phyloP scores from a whole-genome alignment of 768 basidiomycete species.

The Neoboletus subvelutipes region DNA sequence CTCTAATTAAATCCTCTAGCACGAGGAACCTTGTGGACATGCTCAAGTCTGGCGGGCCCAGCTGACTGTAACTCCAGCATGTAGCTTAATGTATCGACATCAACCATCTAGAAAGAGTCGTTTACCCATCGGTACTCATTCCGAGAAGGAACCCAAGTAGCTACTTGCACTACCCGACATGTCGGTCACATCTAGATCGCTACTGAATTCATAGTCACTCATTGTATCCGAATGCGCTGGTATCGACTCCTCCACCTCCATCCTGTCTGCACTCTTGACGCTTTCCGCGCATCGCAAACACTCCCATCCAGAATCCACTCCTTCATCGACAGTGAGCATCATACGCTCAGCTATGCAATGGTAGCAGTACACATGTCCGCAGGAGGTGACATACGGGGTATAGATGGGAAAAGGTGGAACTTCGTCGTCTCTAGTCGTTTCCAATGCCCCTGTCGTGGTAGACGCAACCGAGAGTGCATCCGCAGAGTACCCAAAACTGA shows the following conservation, averaged over 20 bases:
- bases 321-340: constrained; percentile 69
- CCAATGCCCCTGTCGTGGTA: constrained; percentile 15
- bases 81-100: constrained; percentile 4
- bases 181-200: constrained; percentile 45
- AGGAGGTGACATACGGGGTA: constrained; percentile 81
- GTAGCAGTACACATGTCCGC: constrained; percentile 90
- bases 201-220: constrained; percentile 63
- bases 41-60: constrained; percentile 26
- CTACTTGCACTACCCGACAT: constrained; percentile 51
- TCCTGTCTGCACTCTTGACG: constrained; percentile 65
- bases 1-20: constrained; percentile 42
- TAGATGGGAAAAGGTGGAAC: constrained; percentile 67
- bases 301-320: constrained; percentile 60
- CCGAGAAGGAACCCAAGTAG: constrained; percentile 36
- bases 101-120: not conserved
- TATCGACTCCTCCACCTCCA: constrained; percentile 30
- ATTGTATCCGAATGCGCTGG: constrained; percentile 28
- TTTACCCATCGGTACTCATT: constrained; percentile 12
- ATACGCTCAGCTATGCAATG: constrained; percentile 86
- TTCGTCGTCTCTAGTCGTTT: constrained; percentile 24
- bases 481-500: constrained; percentile 53
- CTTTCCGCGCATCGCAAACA: constrained; percentile 77
- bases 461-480: constrained; percentile 43
- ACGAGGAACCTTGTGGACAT: constrained; percentile 42
- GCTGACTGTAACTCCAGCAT: not conserved